Base-by-base conservation (phyloP, 495 filamentous ascomycete genomes). In the Thermothielavioides terrestris region DNA sequence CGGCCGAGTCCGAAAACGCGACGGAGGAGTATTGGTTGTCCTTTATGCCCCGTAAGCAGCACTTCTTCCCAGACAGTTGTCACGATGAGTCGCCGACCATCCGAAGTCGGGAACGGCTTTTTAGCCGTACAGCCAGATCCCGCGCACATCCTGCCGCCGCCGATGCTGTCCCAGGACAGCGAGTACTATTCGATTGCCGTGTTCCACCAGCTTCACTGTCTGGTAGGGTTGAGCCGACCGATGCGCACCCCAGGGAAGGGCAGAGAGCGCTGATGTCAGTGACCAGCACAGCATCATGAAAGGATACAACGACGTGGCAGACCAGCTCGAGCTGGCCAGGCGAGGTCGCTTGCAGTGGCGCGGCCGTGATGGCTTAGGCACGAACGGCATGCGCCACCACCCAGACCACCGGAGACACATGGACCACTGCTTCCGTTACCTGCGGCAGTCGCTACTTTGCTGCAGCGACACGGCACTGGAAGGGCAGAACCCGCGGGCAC, bases 401-500 rank as follows among this genome's bases (percentile, higher is more conserved):
- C 20, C 21, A 0, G 26, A 22, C 11, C 8, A 4, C 9, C 14
- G 27, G 12, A 27, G 11, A 10, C 26, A 41, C 37, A 14, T 31
- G 12, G 44, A 49, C 50, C 50, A 53, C 30, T 53, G 50, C 44
- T 42, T 53, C 44, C 50, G 44, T 9, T 53, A 49, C 23, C 34
- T 53, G 36, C 44, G 44, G 6, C 37, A 49, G 2, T 18, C 44
- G 4, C 1, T 49, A 0, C 9, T 53, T 6, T 53, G 50, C 42
- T 49, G 50, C 30, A 44, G 28, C 15, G 43, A 53, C 36, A 53
- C 50, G 12, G 37, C 50, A 1, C 37, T 53, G 4, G 38, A 53
- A n/a, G 51, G 43, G 0, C 35, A 46, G 14, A 46, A 46, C 28
- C 34, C 21, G 1, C 23, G 17, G 11, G 45, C 23, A 6, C 9